A percentile compares a stretch with the other conserved stretches of the same genome.
phyloP scores from a whole-genome alignment of 768 basidiomycete genomes.

The Lyophyllum shimeji region DNA sequence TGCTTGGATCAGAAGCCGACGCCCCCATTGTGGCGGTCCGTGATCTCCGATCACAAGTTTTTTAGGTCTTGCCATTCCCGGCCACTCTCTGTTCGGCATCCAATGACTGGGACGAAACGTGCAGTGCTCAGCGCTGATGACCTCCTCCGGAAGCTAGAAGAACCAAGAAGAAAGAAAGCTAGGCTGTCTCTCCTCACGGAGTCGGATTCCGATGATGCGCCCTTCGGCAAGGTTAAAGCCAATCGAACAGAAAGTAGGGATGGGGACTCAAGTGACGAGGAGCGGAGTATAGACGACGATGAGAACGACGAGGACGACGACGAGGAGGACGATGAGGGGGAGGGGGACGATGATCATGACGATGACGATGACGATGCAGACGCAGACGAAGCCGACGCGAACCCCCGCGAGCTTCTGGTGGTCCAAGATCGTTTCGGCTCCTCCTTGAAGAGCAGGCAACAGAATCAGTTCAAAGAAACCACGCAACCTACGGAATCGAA shows the following conservation, averaged over 20 bases:
- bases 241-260: neutral
- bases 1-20: neutral
- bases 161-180: constrained; percentile 35
- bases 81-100: neutral
- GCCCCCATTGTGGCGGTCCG: no score
- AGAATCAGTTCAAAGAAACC: neutral
- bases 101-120: constrained; percentile 25
- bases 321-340: constrained; percentile 15
- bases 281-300: no score
- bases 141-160: constrained; percentile 46
- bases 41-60: neutral
- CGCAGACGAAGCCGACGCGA: neutral
- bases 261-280: constrained; percentile 4
- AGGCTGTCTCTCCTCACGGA: constrained; percentile 22
- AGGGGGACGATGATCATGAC: constrained; percentile 1
- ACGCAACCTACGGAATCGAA: constrained; percentile 2
- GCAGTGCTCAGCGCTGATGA: constrained; percentile 41
- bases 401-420: neutral
- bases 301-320: constrained; percentile 9
- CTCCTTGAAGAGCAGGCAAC: constrained; percentile 5
- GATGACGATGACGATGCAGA: constrained; percentile 12
- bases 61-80: neutral
- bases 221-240: neutral
- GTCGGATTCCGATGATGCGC: constrained; percentile 18
- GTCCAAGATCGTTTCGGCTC: constrained; percentile 10